These are phyloP conservation scores for Mimosa bimucronata DNA, from an alignment of 306 rosid species.

Conservation along the genomic window DNA sequence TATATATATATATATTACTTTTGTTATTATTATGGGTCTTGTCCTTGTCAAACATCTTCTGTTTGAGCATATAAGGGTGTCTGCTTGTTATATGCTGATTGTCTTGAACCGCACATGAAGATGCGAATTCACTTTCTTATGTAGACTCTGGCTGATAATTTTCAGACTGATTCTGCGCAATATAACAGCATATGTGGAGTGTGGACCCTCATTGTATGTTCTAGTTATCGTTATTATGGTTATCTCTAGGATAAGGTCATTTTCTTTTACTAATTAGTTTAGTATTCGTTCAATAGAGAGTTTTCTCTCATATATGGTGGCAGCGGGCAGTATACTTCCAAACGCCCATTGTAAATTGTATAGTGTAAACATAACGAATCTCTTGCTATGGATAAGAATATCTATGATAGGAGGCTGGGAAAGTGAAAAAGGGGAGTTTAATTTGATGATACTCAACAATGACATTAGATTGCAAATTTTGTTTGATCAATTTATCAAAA, in stretches of 20 bases:
- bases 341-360: background rate
- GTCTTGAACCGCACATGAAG: conserved; percentile 28
- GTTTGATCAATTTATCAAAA: no score
- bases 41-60: conserved; percentile 38
- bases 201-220: background rate
- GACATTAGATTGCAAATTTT: background rate
- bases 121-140: conserved; percentile 33
- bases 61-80: conserved; percentile 40
- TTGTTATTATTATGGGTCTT: conserved; percentile 3
- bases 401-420: background rate
- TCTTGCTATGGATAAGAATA: background rate
- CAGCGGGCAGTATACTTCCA: background rate
- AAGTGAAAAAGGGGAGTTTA: background rate
- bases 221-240: background rate
- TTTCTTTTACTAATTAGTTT: background rate
- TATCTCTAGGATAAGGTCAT: conserved; percentile 1
- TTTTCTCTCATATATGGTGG: background rate
- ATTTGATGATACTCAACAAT: no score
- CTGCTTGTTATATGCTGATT: conserved; percentile 17
- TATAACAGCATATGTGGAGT: conserved; percentile 6
- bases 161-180: conserved; percentile 13
- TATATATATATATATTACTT: conserved; percentile 33
- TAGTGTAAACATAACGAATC: background rate
- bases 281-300: background rate
- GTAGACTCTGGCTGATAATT: background rate